Evolutionary conservation across 163 green algal genomes (phyloP).

Genomic region (Coccomyxa subellipsoidea): DNA sequence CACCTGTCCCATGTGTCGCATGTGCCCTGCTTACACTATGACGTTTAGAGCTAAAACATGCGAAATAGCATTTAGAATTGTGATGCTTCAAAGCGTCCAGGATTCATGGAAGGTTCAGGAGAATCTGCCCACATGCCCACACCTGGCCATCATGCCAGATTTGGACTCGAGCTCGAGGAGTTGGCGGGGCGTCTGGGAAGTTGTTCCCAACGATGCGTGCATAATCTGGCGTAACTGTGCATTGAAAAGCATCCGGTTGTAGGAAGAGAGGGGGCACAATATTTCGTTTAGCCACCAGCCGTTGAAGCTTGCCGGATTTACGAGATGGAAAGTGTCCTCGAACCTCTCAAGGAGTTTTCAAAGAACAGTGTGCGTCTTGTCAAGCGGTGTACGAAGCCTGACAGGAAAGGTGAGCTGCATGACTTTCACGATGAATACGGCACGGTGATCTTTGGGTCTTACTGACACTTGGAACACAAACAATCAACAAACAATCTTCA

Average conservation of each 20-base stretch:
- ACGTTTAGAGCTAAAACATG: too few species aligned
- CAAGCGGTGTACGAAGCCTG: slow-evolving; percentile 91
- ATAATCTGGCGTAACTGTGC: too few species aligned
- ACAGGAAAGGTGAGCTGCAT: slow-evolving; percentile 60
- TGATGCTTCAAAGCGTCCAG: too few species aligned
- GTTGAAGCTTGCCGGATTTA: not conserved
- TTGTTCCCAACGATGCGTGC: too few species aligned
- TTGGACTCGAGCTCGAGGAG: not conserved
- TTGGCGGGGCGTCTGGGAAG: not conserved
- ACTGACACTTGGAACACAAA: not conserved
- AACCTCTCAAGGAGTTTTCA: slow-evolving; percentile 79
- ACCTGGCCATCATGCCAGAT: not conserved
- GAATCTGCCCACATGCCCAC: too few species aligned
- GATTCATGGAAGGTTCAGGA: too few species aligned
- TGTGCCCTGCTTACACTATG: too few species aligned
- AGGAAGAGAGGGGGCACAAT: not conserved
- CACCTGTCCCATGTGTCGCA: too few species aligned
- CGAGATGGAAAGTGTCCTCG: slow-evolving; percentile 60
- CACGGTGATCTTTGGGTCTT: not conserved
- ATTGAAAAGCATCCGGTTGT: too few species aligned
- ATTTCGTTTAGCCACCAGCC: too few species aligned
- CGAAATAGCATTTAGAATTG: too few species aligned
- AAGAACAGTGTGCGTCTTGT: slow-evolving; percentile 86
- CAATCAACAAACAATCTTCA: not conserved
- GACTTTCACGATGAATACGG: not conserved